These are phyloP conservation scores for Penicillium coprophilum DNA, from an alignment of 495 filamentous ascomycete genomes.

Conservation along the genomic window DNA sequence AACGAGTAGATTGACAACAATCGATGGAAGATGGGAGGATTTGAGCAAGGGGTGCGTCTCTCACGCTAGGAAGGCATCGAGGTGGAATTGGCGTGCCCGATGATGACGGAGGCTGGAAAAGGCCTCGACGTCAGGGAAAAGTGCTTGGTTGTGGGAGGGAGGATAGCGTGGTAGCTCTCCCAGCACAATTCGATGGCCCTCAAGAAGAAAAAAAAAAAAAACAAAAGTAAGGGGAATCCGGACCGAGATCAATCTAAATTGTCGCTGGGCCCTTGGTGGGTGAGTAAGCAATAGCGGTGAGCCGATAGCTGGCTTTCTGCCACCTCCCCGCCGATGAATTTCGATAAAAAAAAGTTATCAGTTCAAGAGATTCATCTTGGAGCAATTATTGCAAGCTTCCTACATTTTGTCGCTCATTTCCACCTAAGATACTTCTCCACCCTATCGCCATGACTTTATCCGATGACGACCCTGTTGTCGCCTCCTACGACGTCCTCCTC, in stretches of 20 bases:
- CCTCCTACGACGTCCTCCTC: conserved; percentile 62
- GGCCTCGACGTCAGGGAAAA: conserved; percentile 4
- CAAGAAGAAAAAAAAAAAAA: background rate
- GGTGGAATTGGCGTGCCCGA: conserved; percentile 2
- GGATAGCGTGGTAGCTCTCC: conserved; percentile 12
- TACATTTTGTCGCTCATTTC: background rate
- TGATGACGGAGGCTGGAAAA: conserved; percentile 7
- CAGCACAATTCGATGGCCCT: conserved; percentile 7
- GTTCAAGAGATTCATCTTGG: background rate
- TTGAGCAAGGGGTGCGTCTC: conserved; percentile 19
- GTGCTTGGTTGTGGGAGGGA: conserved; percentile 10
- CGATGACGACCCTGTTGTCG: conserved; percentile 54
- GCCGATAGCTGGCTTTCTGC: conserved; percentile 1
- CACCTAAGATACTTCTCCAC: background rate
- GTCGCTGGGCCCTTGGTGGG: background rate
- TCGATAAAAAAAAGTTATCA: conserved; percentile 13
- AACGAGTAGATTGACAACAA: background rate
- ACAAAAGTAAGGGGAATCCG: background rate
- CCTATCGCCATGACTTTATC: conserved; percentile 22
- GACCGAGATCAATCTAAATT: background rate
- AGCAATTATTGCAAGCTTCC: background rate
- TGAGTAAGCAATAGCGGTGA: background rate
- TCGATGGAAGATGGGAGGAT: background rate
- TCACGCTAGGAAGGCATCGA: conserved; percentile 20
- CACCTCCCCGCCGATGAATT: conserved; percentile 5